Conservation (phyloP, 306 rosid genomes). For the Acacia acuminata region DNA sequence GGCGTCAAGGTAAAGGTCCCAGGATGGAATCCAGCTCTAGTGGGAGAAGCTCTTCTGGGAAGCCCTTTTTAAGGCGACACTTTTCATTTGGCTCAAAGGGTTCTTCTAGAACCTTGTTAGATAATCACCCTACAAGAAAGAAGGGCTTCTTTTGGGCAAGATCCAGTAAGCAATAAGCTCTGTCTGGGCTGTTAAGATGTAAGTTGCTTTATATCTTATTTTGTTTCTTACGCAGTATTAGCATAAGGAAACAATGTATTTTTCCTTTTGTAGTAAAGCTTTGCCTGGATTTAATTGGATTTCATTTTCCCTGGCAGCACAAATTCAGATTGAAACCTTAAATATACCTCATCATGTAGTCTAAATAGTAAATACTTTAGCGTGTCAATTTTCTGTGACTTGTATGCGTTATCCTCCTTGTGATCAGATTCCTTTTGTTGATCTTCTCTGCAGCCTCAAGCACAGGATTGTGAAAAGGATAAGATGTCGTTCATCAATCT, state of each 20-base stretch:
- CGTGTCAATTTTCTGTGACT: conserved; percentile 3
- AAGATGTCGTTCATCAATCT: conserved; percentile 27
- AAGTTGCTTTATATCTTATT: conserved; percentile 32
- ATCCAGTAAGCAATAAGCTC: conserved; percentile 68
- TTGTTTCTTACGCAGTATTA: conserved; percentile 26
- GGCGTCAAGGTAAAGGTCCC: conserved; percentile 52
- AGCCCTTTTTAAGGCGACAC: conserved; percentile 80
- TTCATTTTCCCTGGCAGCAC: conserved; percentile 18
- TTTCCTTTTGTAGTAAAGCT: conserved; percentile 14
- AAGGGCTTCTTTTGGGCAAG: conserved; percentile 98
- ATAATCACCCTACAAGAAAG: conserved; percentile 64
- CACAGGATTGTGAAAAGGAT: conserved; percentile 33
- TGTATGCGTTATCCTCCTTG: conserved; percentile 16
- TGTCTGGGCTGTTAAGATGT: conserved; percentile 55
- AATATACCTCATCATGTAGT: background rate
- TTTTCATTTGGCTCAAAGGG: conserved; percentile 90
- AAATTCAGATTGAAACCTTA: conserved; percentile 18
- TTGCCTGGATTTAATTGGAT: conserved; percentile 20
- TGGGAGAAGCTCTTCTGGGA: conserved; percentile 64
- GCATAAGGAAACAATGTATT: background rate
- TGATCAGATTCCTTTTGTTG: conserved; percentile 45
- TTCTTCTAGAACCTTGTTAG: conserved; percentile 53
- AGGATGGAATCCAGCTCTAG: conserved; percentile 73
- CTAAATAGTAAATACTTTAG: conserved; percentile 14
- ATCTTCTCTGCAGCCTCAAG: conserved; percentile 37